These are phyloP conservation scores for Phytopythium aichiense DNA, from an alignment of 352 stramenopile genomes.

Conservation along the genomic window DNA sequence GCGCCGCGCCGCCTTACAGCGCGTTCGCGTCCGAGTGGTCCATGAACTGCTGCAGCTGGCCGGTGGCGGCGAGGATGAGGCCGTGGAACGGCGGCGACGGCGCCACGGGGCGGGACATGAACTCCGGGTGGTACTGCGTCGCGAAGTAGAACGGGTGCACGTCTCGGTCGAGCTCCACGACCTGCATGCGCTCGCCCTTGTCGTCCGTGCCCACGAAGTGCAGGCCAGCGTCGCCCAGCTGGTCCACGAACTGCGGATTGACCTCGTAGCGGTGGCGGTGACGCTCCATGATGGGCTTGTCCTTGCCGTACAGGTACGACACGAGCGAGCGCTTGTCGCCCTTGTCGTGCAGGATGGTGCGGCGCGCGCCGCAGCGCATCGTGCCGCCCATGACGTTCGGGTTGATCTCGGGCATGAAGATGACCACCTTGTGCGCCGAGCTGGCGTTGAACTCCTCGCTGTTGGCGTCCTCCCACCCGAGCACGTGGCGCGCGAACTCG, in stretches of 20 bases:
- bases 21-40: slow-evolving; percentile 30
- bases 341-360: slow-evolving; percentile 92
- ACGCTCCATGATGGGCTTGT: slow-evolving; percentile 91
- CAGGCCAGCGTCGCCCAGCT: slow-evolving; percentile 90
- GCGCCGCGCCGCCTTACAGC: slow-evolving; percentile 12
- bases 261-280: slow-evolving; percentile 99
- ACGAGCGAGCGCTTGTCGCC: slow-evolving; percentile 86
- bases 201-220: slow-evolving; percentile 98
- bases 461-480: slow-evolving; percentile 92
- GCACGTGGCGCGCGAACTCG: slow-evolving; percentile 95
- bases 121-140: slow-evolving; percentile 99
- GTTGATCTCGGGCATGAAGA: slow-evolving; percentile 99
- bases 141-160: slow-evolving; percentile 99
- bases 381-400: slow-evolving; percentile 98
- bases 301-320: slow-evolving; percentile 90
- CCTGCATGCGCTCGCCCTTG: slow-evolving; percentile 97
- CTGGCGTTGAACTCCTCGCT: slow-evolving; percentile 93
- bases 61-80: slow-evolving; percentile 90
- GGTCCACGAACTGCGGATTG: slow-evolving; percentile 94
- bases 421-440: slow-evolving; percentile 91
- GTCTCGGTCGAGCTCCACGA: slow-evolving; percentile 94
- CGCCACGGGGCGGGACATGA: slow-evolving; percentile 94
- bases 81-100: slow-evolving; percentile 98
- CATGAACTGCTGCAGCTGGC: slow-evolving; percentile 72
- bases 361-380: slow-evolving; percentile 97